These are phyloP conservation scores for Erysimum cheiranthoides DNA, from an alignment of 345 rosid species.

Conservation along the genomic window DNA sequence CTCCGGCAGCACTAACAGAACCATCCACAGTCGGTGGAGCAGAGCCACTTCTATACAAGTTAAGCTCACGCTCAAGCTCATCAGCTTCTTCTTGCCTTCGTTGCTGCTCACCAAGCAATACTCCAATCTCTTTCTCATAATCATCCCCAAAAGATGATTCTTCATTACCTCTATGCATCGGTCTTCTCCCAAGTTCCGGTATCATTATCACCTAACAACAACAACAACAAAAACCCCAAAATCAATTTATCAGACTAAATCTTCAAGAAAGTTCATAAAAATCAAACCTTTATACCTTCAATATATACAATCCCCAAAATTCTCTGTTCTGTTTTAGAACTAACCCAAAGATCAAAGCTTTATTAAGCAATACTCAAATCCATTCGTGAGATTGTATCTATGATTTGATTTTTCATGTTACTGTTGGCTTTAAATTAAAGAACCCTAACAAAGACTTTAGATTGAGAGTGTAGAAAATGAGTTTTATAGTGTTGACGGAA, in stretches of 20 bases:
- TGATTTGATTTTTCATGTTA: slow-evolving; percentile 24
- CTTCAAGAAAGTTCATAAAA: slow-evolving; percentile 36
- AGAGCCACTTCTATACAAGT: slow-evolving; percentile 82
- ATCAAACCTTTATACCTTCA: slow-evolving; percentile 43
- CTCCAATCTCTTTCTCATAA: slow-evolving; percentile 72
- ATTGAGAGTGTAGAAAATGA: slow-evolving; percentile 24
- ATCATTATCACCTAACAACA: slow-evolving; percentile 54
- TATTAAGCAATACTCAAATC: slow-evolving; percentile 38
- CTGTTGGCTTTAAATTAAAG: slow-evolving; percentile 16
- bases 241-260: slow-evolving; percentile 26
- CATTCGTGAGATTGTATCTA: neutral
- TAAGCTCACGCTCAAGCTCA: slow-evolving; percentile 77
- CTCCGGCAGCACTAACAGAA: slow-evolving; percentile 71
- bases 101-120: slow-evolving; percentile 59
- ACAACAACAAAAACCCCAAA: slow-evolving; percentile 27
- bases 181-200: slow-evolving; percentile 66
- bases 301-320: slow-evolving; percentile 47
- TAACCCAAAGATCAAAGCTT: slow-evolving; percentile 53
- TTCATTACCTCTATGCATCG: slow-evolving; percentile 70
- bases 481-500: slow-evolving; percentile 53
- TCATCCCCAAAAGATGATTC: slow-evolving; percentile 73
- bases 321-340: slow-evolving; percentile 30
- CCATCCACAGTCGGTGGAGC: slow-evolving; percentile 97
- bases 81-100: slow-evolving; percentile 60
- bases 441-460: slow-evolving; percentile 37